A percentile compares a stretch with the other conserved stretches of the same genome.
phyloP scores from a whole-genome alignment of 495 filamentous ascomycete species.

The Aspergillus wentii region DNA sequence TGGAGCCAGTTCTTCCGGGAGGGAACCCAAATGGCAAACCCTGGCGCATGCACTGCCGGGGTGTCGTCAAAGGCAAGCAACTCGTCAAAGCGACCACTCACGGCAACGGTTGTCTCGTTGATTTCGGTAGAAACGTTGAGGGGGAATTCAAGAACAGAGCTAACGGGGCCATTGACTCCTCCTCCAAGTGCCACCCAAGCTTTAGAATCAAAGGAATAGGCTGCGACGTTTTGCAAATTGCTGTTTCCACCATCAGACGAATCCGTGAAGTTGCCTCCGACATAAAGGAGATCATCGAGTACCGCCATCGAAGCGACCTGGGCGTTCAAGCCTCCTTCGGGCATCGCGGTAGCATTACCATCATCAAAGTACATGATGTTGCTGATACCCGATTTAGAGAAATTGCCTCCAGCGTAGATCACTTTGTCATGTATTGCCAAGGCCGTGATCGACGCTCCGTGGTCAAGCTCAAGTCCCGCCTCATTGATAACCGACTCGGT shows the following conservation, averaged over 20 bases:
- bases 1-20: constrained; percentile 84
- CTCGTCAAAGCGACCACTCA: constrained; percentile 77
- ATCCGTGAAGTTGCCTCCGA: constrained; percentile 81
- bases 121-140: constrained; percentile 70
- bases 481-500: constrained; percentile 66
- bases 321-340: constrained; percentile 76
- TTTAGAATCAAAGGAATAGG: constrained; percentile 64
- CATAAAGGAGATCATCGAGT: constrained; percentile 63
- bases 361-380: constrained; percentile 74
- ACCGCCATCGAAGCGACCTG: constrained; percentile 65
- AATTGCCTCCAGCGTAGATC: constrained; percentile 81
- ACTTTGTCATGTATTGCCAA: constrained; percentile 53
- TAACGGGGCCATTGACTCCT: constrained; percentile 79
- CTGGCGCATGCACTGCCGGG: constrained; percentile 53
- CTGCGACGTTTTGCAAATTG: constrained; percentile 67
- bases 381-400: constrained; percentile 56
- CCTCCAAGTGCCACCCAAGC: constrained; percentile 77
- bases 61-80: constrained; percentile 63
- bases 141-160: constrained; percentile 64
- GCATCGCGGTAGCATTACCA: constrained; percentile 54
- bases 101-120: constrained; percentile 66
- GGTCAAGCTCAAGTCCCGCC: constrained; percentile 62
- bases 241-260: constrained; percentile 55
- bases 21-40: constrained; percentile 94
- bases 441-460: constrained; percentile 59